These are phyloP conservation scores for Fraxinus velutina DNA, from an alignment of 305 asterid genomes.

Conservation along the genomic window DNA sequence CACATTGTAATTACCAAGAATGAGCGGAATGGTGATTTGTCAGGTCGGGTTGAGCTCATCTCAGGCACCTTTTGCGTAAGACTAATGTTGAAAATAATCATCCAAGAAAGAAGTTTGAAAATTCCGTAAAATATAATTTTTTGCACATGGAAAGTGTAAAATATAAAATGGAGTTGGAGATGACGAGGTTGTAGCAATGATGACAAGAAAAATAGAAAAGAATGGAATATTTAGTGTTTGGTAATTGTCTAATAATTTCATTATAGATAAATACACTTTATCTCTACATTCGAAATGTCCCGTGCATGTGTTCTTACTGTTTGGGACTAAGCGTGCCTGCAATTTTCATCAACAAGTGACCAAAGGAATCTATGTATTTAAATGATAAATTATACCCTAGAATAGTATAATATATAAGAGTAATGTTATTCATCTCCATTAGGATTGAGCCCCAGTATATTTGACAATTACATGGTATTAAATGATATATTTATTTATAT, in stretches of 20 bases:
- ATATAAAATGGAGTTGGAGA: not conserved
- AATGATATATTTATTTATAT: no score
- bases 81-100: not conserved
- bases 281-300: not conserved
- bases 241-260: not conserved
- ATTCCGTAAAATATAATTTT: not conserved
- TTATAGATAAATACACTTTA: not conserved
- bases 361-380: not conserved
- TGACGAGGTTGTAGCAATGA: not conserved
- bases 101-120: not conserved
- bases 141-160: not conserved
- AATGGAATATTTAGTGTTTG: not conserved
- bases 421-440: no score
- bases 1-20: no score
- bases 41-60: not conserved
- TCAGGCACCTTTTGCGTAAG: not conserved
- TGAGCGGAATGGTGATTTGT: not conserved
- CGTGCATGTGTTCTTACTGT: not conserved
- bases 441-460: no score
- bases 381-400: not conserved
- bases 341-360: not conserved
- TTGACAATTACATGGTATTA: no score
- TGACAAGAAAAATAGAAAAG: not conserved
- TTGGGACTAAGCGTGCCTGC: not conserved
- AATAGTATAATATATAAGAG: not conserved